Evolutionary conservation across 176 grass and related monocot genomes (phyloP).

Genomic region (Aegilops longissima): DNA sequence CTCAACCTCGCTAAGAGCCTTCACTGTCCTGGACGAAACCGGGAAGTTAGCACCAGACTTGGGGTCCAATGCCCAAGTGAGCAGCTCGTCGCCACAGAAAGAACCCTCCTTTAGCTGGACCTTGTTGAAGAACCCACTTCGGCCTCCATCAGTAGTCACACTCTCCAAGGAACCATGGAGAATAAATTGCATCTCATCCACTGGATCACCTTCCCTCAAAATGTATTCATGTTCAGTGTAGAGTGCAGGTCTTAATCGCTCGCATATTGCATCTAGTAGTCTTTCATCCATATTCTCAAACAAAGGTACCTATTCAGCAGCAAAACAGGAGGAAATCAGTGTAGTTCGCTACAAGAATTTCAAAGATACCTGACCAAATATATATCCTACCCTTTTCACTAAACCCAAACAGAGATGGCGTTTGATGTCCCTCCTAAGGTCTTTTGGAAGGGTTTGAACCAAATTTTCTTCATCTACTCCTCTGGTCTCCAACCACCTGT

Average conservation of each 20-base stretch:
- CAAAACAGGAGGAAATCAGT: neutral
- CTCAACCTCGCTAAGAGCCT: constrained; percentile 78
- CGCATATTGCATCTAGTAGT: constrained; percentile 85
- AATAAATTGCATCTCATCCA: constrained; percentile 97
- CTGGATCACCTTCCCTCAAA: constrained; percentile 94
- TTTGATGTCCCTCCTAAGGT: constrained; percentile 94
- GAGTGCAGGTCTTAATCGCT: constrained; percentile 74
- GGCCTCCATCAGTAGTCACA: constrained; percentile 79
- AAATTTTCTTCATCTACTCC: constrained; percentile 97
- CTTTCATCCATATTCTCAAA: constrained; percentile 90
- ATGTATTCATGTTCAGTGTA: constrained; percentile 70
- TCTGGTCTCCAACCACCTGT: constrained; percentile 90
- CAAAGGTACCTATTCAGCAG: constrained; percentile 67
- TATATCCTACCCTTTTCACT: constrained; percentile 66
- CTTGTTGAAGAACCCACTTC: constrained; percentile 90
- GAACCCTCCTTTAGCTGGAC: constrained; percentile 69
- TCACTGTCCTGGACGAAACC: constrained; percentile 72
- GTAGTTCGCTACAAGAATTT: neutral
- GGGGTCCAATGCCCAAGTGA: constrained; percentile 94
- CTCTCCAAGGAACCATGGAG: constrained; percentile 86
- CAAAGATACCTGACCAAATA: neutral
- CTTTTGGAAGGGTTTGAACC: constrained; percentile 93
- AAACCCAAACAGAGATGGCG: constrained; percentile 92
- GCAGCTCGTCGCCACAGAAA: constrained; percentile 88
- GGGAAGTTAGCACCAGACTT: constrained; percentile 80